Conservation (phyloP, 306 rosid genomes). For the Medicago ruthenica region DNA sequence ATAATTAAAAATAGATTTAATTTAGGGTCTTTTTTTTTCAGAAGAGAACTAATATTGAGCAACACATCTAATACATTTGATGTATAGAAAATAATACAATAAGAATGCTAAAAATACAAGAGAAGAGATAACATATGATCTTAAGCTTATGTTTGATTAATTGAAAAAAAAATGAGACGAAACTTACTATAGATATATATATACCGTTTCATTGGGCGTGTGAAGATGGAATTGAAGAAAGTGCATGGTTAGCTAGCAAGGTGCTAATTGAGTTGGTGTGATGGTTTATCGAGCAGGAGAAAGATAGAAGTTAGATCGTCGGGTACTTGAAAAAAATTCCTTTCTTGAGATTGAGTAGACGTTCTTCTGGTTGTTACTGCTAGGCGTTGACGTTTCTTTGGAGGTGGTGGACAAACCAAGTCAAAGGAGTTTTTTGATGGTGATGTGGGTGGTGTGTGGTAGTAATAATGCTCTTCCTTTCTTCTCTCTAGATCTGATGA, state of each 20-base stretch:
- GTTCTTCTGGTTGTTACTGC: not conserved
- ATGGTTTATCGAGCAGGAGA: slow-evolving; percentile 21
- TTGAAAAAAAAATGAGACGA: not conserved
- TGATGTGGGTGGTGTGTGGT: slow-evolving; percentile 63
- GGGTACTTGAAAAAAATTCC: slow-evolving; percentile 51
- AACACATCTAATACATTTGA: not conserved
- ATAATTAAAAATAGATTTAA: no score
- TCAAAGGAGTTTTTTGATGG: slow-evolving; percentile 28
- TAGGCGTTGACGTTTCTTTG: slow-evolving; percentile 54
- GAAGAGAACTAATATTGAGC: not conserved
- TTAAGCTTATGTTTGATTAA: not conserved
- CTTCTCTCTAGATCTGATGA: slow-evolving; percentile 16
- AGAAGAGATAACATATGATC: not conserved
- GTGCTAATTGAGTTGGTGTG: slow-evolving; percentile 33
- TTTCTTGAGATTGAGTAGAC: not conserved
- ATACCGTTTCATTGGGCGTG: slow-evolving; percentile 8
- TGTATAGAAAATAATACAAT: not conserved
- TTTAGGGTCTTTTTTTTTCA: not conserved
- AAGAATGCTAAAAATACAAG: not conserved
- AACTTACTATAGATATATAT: not conserved
- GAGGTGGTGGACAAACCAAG: slow-evolving; percentile 70
- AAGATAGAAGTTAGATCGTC: slow-evolving; percentile 60
- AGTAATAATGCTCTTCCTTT: slow-evolving; percentile 31
- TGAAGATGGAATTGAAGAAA: slow-evolving; percentile 2
- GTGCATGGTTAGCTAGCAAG: not conserved